phyloP scores from a whole-genome alignment of 805 yeast species.

The Candida manassasensis region DNA sequence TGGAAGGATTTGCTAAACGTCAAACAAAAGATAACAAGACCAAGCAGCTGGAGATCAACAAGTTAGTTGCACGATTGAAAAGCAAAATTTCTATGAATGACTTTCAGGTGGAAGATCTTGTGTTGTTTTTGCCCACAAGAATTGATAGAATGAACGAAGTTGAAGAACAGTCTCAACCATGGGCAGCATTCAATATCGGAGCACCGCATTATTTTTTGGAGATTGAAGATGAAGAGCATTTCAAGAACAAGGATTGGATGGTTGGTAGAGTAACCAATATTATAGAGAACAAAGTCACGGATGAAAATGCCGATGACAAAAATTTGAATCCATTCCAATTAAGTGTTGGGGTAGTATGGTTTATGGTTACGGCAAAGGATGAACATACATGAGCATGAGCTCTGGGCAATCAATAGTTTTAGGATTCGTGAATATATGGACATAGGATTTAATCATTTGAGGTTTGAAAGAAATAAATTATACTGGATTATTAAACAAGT shows the following conservation, averaged over 20 bases:
- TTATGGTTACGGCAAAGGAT: constrained; percentile 51
- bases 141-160: constrained; percentile 29
- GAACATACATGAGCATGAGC: constrained; percentile 13
- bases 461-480: neutral
- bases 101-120: constrained; percentile 73
- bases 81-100: constrained; percentile 60
- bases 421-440: too few relatives aligned
- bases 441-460: neutral
- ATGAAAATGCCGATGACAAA: constrained; percentile 29
- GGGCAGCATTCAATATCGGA: constrained; percentile 95
- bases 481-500: constrained; percentile 54
- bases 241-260: constrained; percentile 67
- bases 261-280: constrained; percentile 65
- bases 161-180: constrained; percentile 42
- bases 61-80: constrained; percentile 28
- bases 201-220: constrained; percentile 79
- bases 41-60: constrained; percentile 44
- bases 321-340: constrained; percentile 62
- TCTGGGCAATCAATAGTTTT: neutral
- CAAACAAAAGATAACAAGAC: constrained; percentile 66
- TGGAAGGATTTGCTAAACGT: constrained; percentile 83
- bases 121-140: constrained; percentile 77
- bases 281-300: constrained; percentile 48
- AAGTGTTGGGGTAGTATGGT: constrained; percentile 62
- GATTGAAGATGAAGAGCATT: constrained; percentile 23